phyloP scores from a whole-genome alignment of 345 rosid genomes.

The Citrus mangshanensis region DNA sequence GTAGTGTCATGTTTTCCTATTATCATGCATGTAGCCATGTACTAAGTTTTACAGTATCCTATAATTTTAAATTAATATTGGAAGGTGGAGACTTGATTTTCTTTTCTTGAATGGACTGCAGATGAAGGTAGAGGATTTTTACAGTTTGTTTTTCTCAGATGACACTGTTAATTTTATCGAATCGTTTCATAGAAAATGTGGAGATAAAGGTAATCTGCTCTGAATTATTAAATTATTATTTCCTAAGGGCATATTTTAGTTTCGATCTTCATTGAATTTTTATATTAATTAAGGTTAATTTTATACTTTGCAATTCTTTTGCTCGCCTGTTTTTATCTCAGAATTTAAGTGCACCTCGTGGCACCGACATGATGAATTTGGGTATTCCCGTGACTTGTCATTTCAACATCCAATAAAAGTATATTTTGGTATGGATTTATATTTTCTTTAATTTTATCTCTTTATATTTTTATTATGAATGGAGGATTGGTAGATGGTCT shows the following conservation, averaged over 20 bases:
- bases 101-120: conserved; percentile 38
- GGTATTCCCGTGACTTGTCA: conserved; percentile 70
- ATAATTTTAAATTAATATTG: neutral
- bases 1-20: conserved; percentile 42
- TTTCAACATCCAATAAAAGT: conserved; percentile 97
- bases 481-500: neutral
- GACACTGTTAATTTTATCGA: conserved; percentile 58
- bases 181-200: conserved; percentile 74
- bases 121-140: conserved; percentile 81
- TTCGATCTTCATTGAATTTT: neutral
- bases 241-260: neutral
- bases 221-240: conserved; percentile 7
- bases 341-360: conserved; percentile 84
- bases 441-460: conserved; percentile 4
- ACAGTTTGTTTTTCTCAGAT: conserved; percentile 73
- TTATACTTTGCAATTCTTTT: conserved; percentile 6
- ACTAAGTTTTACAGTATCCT: conserved; percentile 1
- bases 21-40: conserved; percentile 3
- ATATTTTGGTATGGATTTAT: conserved; percentile 68
- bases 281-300: conserved; percentile 6
- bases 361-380: conserved; percentile 66
- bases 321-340: conserved; percentile 29
- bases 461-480: neutral
- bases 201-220: conserved; percentile 78
- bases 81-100: neutral